Evolutionary conservation across 148 eudicot genomes (phyloP).

Genomic region (Pharnaceum exiguum): DNA sequence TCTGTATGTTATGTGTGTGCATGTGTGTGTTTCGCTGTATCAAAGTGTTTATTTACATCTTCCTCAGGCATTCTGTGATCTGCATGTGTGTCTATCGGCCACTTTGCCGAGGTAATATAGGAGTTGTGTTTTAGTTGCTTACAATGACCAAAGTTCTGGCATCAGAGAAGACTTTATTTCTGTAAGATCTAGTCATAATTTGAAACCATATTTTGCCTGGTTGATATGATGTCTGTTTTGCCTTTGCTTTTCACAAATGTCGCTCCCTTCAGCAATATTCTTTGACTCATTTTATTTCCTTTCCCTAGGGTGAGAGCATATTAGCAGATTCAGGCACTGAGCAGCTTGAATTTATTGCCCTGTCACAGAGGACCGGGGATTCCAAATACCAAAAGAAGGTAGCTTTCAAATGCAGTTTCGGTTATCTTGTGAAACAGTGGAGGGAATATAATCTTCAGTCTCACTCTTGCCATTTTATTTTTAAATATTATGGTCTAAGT

Average conservation of each 20-base stretch:
- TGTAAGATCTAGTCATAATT: too few species aligned
- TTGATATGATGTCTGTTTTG: background rate
- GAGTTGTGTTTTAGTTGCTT: too few species aligned
- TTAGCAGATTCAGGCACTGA: conserved; percentile 99
- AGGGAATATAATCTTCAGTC: background rate
- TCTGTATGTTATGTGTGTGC: background rate
- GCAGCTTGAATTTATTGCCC: conserved; percentile 97
- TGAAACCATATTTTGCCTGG: too few species aligned
- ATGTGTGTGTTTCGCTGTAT: background rate
- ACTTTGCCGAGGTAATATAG: too few species aligned
- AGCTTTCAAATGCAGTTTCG: background rate
- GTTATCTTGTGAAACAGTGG: background rate
- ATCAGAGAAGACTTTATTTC: too few species aligned
- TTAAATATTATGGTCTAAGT: background rate
- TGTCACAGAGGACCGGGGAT: conserved; percentile 93
- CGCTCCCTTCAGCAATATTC: background rate
- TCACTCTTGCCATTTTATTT: background rate
- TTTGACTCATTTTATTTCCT: background rate
- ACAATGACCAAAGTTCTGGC: too few species aligned
- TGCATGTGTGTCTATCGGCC: too few species aligned
- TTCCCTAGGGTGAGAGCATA: conserved; percentile 76
- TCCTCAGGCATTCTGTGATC: too few species aligned
- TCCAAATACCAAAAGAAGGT: conserved; percentile 98
- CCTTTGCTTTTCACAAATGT: background rate
- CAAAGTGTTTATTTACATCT: too few species aligned